Base-by-base conservation (phyloP, 768 basidiomycete species). In the Lactarius vividus region DNA sequence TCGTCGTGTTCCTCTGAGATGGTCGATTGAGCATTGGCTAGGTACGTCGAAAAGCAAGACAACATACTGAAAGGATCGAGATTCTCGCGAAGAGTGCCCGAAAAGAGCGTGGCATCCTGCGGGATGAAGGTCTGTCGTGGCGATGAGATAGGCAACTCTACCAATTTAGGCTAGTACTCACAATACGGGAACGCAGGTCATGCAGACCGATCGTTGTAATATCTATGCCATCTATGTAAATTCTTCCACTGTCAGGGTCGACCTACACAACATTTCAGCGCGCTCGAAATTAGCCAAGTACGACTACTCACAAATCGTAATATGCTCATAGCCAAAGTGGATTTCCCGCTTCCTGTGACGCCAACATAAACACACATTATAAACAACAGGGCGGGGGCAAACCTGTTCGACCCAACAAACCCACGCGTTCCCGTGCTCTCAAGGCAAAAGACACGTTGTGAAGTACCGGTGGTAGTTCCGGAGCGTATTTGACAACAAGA, bases 141-240 rank as follows among this genome's bases (percentile, higher is more conserved):
- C 46, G 33, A 40, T 65, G 55, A 66, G 65, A 52, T 31, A 6
- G 10, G 10, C 29, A 2, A 56, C 13, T 11, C 2, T 52, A 23
- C 31, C 55, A 37, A 62, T 20, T 16, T 42, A 55, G 62, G 59
- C 46, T 63, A 57, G 10, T 28, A 77, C 86, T 73, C 72, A 89
- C 88, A 75, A 91, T 70, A 67, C 87, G 83, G 1, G 89, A 88
- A n/a, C 91, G 82, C 67, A 96, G 73, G 73, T 94, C 94, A 72
- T 93, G 85, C 20, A 95, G 77, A 15, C 94, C 93, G 63, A 97
- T 94, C 4, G 79, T 87, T 1, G 88, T 88, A 59, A 94, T 92
- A 72, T 96, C 94, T 64, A 96, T 88, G 5, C 93, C 94, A 67
- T 95, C 94, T 23, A 96, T 87, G 55, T 91, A 35, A 59, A 97